Base-by-base conservation (phyloP, 768 basidiomycete genomes). In the Russula ochroleuca region DNA sequence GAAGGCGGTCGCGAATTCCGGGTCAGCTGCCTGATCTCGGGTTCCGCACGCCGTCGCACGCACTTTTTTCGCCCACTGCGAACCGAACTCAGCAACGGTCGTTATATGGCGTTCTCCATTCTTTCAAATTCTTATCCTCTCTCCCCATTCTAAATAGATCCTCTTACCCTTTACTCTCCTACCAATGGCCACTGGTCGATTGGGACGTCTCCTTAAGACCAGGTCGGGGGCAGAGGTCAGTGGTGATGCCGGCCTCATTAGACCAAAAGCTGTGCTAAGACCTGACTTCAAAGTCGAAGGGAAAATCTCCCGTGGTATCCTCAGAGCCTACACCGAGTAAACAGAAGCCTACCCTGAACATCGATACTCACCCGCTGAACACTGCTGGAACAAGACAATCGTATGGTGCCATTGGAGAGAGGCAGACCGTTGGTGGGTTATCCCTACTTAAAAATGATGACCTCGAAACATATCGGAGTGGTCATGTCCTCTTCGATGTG, bases 341-440 rank as follows among this genome's bases (percentile, higher is more conserved):
- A 38, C 65, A 52, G 23, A 40, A 33, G 28, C 65, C 67, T 21
- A 33, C 37, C 17, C 23, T 63, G n/a, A 43, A 50, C 23, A 35
- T 66, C 21, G 66, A 67, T 50, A 65, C 66, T 28, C 52, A n/a
- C 10, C 17, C 43, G 5, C n/a, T 31, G 23, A 14, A 37, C 2
- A 40, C 53, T 5, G 8, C 23, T 6, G 61, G 53, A 43, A 41
- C 64, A 43, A 55, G 61, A 45, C 49, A 52, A 35, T 67, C 65
- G 7, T 68, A 68, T 17, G 54, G 65, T n/a, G 19, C 65, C 11
- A 54, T 51, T 37, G n/a, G n/a, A n/a, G 66, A 65, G 2, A 41
- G 48, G 23, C 57, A n/a, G 15, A 13, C 48, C 17, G 33, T 14
- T 17, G n/a, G 28, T 10, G 63, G 49, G 21, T 53, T 28, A 17